Evolutionary conservation across 2,329 filamentous ascomycete genomes (phyloP).

Genomic region (Aspergillus japonicus): DNA sequence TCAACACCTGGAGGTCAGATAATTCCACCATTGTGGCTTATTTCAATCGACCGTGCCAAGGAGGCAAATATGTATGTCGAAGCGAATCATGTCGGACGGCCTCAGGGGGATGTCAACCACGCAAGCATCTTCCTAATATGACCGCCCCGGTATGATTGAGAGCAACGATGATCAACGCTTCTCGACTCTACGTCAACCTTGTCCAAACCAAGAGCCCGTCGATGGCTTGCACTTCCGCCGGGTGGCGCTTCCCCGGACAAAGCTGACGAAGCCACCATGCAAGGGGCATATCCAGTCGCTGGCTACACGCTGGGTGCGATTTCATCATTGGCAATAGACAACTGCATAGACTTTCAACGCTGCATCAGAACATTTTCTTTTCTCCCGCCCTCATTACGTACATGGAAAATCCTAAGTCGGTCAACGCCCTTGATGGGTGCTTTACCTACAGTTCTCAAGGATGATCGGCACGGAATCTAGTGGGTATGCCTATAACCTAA

Average conservation of each 20-base stretch:
- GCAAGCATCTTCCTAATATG: not conserved
- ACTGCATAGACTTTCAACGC: not conserved
- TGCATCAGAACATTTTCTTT: not conserved
- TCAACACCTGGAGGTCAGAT: too few relatives aligned
- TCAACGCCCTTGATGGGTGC: too few relatives aligned
- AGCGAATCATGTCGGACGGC: not conserved
- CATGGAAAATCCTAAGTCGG: too few relatives aligned
- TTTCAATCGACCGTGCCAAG: not conserved
- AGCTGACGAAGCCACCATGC: slow-evolving; percentile 1
- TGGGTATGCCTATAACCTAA: not conserved
- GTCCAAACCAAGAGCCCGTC: not conserved
- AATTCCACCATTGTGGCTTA: too few relatives aligned
- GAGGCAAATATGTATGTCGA: not conserved
- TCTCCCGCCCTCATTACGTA: too few relatives aligned
- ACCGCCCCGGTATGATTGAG: not conserved
- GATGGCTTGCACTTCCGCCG: not conserved
- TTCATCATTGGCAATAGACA: not conserved
- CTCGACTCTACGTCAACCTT: not conserved
- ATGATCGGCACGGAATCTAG: too few relatives aligned
- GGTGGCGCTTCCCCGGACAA: not conserved
- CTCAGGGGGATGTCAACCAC: not conserved
- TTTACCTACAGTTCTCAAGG: too few relatives aligned
- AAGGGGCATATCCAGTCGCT: not conserved
- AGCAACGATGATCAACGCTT: not conserved
- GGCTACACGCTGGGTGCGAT: not conserved